A percentile compares a stretch with the other conserved stretches of the same genome.
Evolutionary conservation across 1,284 basidiomycete species (phyloP).

Genomic region (Sporisorium reilianum): DNA sequence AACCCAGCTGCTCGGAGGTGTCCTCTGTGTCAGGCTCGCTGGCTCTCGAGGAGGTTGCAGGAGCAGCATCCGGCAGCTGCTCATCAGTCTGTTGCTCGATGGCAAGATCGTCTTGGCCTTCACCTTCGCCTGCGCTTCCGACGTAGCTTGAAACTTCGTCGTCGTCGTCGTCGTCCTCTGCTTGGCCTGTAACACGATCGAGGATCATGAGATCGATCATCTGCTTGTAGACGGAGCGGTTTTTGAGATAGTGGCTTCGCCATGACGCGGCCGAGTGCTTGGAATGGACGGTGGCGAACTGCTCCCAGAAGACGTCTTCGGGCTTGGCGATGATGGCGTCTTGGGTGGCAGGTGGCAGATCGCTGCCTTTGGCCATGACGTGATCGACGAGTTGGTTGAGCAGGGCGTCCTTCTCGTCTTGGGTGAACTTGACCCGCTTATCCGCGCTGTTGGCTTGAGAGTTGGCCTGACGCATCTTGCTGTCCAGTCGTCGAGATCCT

Average conservation of each 20-base stretch:
- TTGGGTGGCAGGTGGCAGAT: slow-evolving; percentile 11
- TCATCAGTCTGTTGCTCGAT: neutral
- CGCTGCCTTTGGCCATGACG: slow-evolving; percentile 4
- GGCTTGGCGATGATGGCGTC: slow-evolving; percentile 21
- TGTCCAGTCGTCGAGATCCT: slow-evolving; percentile 18
- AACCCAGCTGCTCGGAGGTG: neutral
- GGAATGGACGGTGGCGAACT: slow-evolving; percentile 12
- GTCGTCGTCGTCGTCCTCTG: slow-evolving; percentile 5
- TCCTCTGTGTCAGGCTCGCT: neutral
- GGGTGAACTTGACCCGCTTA: slow-evolving; percentile 14
- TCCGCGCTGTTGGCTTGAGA: neutral
- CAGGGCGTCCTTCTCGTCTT: slow-evolving; percentile 22
- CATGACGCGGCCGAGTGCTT: slow-evolving; percentile 34
- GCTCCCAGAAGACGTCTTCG: slow-evolving; percentile 29
- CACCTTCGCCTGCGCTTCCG: neutral
- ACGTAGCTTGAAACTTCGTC: neutral
- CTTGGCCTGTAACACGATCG: slow-evolving; percentile 7
- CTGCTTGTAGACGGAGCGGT: slow-evolving; percentile 26
- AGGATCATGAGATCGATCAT: slow-evolving; percentile 10
- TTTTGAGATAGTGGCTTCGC: slow-evolving; percentile 44
- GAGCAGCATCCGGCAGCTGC: neutral
- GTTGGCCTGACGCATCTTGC: slow-evolving; percentile 6
- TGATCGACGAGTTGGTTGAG: slow-evolving; percentile 10
- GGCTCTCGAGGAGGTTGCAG: neutral
- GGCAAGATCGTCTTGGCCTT: neutral